Evolutionary conservation across 768 basidiomycete species (phyloP), one percentile per base, ranked within the genome.

Genomic region (Xerocomus potaroensis): DNA sequence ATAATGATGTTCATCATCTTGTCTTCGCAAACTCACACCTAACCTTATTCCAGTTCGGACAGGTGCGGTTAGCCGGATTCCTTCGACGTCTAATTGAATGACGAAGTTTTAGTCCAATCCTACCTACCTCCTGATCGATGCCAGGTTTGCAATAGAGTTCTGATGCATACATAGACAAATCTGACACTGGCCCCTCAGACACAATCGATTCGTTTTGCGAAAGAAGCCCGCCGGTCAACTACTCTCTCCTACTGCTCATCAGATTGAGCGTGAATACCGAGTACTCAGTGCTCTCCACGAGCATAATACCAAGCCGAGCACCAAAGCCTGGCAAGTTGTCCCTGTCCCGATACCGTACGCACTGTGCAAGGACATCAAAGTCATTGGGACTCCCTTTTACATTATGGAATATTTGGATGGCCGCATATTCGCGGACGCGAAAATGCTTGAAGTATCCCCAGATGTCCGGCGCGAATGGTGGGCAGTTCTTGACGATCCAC

Each of bases 401-500:
- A 77, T 97, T 36, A 98, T 99, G 95, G 87, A 97, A 62, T 98
- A 89, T 63, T 61, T 98, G 36, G 83, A 95, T 18, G 95, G 95
- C 1, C 78, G 96, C 38, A 94, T 97, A 56, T 99, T 96, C 69
- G 88, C 90, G 11, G 87, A 97, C 65, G 71, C 78, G 8, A 67
- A 80, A 50, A 84, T 96, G 82, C 78, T 79, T 0, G 83, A 87
- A 58, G 68, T 91, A 1, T 60, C 77, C 5, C 72, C 76, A 3
- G 58, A 75, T 44, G 83, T 85, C 55, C 70, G 86, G 60, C 72
- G 76, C 44, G 81, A 87, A 66, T 87, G 88, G 91, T 87, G 55
- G 29, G 80, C 69, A 1, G 39, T 41, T 15, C 15, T 21, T 29
- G 29, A 30, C 12, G n/a, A 26, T 7, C 29, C 15, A 5, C 1